phyloP scores from a whole-genome alignment of 164 flowering plant species.

The Magnolia officinalis region DNA sequence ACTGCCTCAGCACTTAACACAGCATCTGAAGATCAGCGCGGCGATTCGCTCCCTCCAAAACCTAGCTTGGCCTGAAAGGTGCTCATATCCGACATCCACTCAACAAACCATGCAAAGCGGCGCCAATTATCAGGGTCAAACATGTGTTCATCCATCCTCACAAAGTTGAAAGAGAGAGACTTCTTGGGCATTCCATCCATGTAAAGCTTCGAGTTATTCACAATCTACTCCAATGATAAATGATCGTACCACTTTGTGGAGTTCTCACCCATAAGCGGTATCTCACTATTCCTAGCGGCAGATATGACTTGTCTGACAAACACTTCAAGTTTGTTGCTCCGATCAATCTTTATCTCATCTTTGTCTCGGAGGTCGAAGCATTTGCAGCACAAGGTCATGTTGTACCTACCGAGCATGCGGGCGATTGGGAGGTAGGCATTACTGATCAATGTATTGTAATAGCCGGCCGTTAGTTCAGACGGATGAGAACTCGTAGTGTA shows the following conservation, averaged over 20 bases:
- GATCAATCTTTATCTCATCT: slow-evolving; percentile 33
- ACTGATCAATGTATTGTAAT: slow-evolving; percentile 47
- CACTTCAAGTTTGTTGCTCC: slow-evolving; percentile 51
- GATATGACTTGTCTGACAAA: slow-evolving; percentile 41
- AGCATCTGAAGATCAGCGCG: slow-evolving; percentile 21
- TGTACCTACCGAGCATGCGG: slow-evolving; percentile 52
- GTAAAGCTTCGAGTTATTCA: slow-evolving; percentile 43
- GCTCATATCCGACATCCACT: slow-evolving; percentile 41
- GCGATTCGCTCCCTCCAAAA: slow-evolving; percentile 21
- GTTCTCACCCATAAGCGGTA: slow-evolving; percentile 58
- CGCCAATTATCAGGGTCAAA: slow-evolving; percentile 48
- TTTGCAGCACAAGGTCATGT: slow-evolving; percentile 45
- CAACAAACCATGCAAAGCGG: slow-evolving; percentile 52
- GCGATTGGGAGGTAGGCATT: slow-evolving; percentile 67
- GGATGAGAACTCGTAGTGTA: slow-evolving; percentile 50
- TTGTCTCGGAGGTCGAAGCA: slow-evolving; percentile 52
- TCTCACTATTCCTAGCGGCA: slow-evolving; percentile 36
- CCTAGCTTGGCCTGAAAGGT: slow-evolving; percentile 44
- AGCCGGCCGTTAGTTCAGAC: slow-evolving; percentile 67
- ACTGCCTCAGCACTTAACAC: neutral
- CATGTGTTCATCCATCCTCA: slow-evolving; percentile 56
- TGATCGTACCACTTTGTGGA: slow-evolving; percentile 32
- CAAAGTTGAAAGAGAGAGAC: slow-evolving; percentile 53
- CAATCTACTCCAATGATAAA: slow-evolving; percentile 42
- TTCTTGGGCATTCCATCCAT: slow-evolving; percentile 35